Percentiles rank a stretch among this genome's conserved stretches.
phyloP scores from a whole-genome alignment of 768 basidiomycete species.

The Lactifluus subvellereus region DNA sequence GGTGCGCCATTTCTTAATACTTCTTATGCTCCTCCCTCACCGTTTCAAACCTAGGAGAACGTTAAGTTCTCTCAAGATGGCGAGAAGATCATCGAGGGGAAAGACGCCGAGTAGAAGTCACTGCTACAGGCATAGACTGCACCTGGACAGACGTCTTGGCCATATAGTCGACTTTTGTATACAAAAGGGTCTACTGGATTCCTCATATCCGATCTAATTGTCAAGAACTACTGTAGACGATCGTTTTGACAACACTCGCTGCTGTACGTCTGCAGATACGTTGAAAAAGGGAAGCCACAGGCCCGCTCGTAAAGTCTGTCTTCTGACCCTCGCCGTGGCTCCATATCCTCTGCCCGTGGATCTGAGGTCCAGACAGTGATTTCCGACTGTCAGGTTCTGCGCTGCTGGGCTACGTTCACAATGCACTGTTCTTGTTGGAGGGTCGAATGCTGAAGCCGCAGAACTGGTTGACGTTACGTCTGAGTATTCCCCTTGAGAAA shows the following conservation, averaged over 20 bases:
- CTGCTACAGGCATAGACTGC: constrained; percentile 20
- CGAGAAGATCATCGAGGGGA: constrained; percentile 59
- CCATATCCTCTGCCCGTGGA: not conserved
- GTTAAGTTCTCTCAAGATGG: constrained; percentile 78
- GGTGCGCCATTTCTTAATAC: constrained; percentile 28
- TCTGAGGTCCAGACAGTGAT: not conserved
- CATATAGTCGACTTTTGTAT: not conserved
- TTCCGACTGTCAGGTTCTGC: too few relatives aligned
- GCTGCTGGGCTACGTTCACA: too few relatives aligned
- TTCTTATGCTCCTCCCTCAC: constrained; percentile 37
- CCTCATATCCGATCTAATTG: not conserved
- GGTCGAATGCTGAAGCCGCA: not conserved
- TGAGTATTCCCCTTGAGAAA: not conserved
- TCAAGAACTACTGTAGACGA: not conserved
- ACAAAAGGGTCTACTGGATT: not conserved
- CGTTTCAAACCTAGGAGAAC: constrained; percentile 45
- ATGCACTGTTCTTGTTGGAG: not conserved
- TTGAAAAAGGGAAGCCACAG: not conserved
- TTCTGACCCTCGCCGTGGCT: not conserved
- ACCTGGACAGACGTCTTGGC: not conserved
- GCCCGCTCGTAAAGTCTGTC: too few relatives aligned
- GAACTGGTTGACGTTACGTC: not conserved
- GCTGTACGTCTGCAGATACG: not conserved
- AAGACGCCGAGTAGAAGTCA: constrained; percentile 39
- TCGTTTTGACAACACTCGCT: not conserved